A percentile compares a stretch with the other conserved stretches of the same genome.
Conservation (phyloP, 805 yeast genomes). For the Clavispora carvajalis region DNA sequence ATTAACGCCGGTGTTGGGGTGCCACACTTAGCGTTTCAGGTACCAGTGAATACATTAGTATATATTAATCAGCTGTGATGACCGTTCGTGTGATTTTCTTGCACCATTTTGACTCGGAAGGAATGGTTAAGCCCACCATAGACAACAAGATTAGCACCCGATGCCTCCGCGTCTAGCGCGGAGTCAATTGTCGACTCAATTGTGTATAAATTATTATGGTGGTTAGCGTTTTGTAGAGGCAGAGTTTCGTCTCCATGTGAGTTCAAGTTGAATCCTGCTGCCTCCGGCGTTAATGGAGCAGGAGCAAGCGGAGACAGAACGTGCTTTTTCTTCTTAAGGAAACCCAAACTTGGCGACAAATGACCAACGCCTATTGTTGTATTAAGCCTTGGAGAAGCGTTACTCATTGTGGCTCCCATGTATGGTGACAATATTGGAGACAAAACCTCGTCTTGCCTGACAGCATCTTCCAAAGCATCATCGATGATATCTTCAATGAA, state of each 20-base stretch:
- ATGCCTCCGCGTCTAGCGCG: neutral
- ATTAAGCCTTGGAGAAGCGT: neutral
- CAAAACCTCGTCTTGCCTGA: slow-evolving; percentile 39
- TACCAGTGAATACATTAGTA: too few relatives aligned
- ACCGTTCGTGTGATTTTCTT: neutral
- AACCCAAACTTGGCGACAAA: slow-evolving; percentile 11
- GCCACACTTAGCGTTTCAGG: too few relatives aligned
- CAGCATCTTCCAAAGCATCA: slow-evolving; percentile 44
- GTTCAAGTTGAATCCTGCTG: slow-evolving; percentile 15
- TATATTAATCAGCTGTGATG: neutral
- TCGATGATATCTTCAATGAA: slow-evolving; percentile 43
- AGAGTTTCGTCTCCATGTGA: slow-evolving; percentile 4
- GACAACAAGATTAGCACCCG: slow-evolving; percentile 6
- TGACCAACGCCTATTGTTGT: slow-evolving; percentile 10
- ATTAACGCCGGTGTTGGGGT: slow-evolving; percentile 12
- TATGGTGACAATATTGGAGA: slow-evolving; percentile 46
- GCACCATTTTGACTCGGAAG: slow-evolving; percentile 4
- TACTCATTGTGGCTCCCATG: slow-evolving; percentile 14
- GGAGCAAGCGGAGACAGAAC: neutral
- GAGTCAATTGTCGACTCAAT: slow-evolving; percentile 3
- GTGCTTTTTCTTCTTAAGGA: slow-evolving; percentile 13
- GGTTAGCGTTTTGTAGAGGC: slow-evolving; percentile 8
- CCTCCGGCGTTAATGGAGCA: slow-evolving; percentile 4
- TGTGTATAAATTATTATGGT: slow-evolving; percentile 9
- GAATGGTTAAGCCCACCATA: slow-evolving; percentile 16